Evolutionary conservation across 2,329 filamentous ascomycete genomes (phyloP), one percentile per base, ranked within the genome.

Genomic region (Ophiosphaerella narmari): DNA sequence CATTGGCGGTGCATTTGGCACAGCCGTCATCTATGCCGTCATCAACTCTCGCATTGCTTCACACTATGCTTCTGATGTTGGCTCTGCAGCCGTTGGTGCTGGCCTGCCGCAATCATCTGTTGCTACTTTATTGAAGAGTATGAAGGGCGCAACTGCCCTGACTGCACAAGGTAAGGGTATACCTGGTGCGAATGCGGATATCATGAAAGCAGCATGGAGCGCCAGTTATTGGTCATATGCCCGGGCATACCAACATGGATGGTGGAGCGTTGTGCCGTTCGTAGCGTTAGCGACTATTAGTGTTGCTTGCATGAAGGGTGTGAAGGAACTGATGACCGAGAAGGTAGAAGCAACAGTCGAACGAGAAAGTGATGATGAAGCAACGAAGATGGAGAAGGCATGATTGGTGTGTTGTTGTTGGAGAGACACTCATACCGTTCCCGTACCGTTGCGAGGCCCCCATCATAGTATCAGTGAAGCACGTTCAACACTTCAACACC

Each of bases 341-440:
- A 60, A 57, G 46, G 66, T 71, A 1, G 67, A 71, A 24, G 68
- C 67, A 31, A 69, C 62, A 7, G 65, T 71, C 35, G 68, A 71
- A 53, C 45, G 42, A 7, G 54, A 57, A 9, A 51, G 32, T 7
- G 44, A 49, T 26, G 58, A 62, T 24, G 60, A 62, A 13, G 43
- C 18, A 14, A 39, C 56, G 36, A 55, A 50, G 41, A 21, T 45
- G 39, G 48, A 29, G 23, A 52, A 46, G 38, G 46, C 1, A n/a
- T 52, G 32, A 47, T n/a, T 13, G 3, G 34, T 29, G 26, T 29
- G 11, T 29, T 29, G 11, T 29, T 29, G 26, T 29, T 29, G 26
- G 26, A 29, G 26, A 11, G 11, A 6, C 26, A 29, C 26, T 29
- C 7, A 11, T 29, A 29, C 26, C 7, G 26, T 29, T 7, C 11